These are phyloP conservation scores for Elsinoe australis DNA, from an alignment of 2,329 filamentous ascomycete species.

Conservation along the genomic window DNA sequence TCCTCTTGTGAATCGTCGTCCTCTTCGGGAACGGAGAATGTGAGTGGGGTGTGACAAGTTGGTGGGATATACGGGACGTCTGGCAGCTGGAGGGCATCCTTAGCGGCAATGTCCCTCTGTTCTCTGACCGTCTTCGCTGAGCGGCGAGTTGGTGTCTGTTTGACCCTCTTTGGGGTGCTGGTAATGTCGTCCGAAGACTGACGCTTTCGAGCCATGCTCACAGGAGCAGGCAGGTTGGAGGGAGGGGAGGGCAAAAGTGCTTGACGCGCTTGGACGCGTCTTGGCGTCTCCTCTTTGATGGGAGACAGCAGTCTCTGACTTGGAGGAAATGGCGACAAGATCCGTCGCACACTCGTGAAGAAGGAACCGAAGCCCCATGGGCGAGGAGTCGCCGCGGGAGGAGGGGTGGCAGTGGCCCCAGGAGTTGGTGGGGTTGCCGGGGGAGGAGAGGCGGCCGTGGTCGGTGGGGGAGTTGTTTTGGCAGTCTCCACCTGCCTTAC, in stretches of 20 bases:
- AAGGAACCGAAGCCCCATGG: conserved; percentile 14
- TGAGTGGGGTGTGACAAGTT: neutral
- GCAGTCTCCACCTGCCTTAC: conserved; percentile 13
- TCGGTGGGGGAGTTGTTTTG: neutral
- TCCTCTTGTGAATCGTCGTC: neutral
- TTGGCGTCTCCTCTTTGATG: conserved; percentile 12
- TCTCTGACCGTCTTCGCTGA: conserved; percentile 3
- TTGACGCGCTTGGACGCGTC: neutral
- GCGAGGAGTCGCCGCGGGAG: conserved; percentile 3
- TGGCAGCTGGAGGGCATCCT: neutral
- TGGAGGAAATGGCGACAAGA: conserved; percentile 16
- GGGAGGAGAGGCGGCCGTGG: neutral
- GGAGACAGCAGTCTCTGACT: conserved; percentile 9
- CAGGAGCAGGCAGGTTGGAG: neutral
- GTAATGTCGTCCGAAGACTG: conserved; percentile 1
- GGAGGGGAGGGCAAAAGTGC: neutral
- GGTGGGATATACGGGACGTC: neutral
- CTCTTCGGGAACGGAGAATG: conserved; percentile 1
- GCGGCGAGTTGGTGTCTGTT: conserved; percentile 6
- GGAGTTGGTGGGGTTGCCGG: neutral
- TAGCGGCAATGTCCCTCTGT: neutral
- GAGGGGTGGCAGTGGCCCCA: neutral
- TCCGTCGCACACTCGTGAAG: conserved; percentile 4
- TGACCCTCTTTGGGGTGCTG: conserved; percentile 15
- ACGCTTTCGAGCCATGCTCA: conserved; percentile 5